These are phyloP conservation scores for Cutaneotrichosporon sp. DNA, from an alignment of 1,284 basidiomycete species.

Conservation along the genomic window DNA sequence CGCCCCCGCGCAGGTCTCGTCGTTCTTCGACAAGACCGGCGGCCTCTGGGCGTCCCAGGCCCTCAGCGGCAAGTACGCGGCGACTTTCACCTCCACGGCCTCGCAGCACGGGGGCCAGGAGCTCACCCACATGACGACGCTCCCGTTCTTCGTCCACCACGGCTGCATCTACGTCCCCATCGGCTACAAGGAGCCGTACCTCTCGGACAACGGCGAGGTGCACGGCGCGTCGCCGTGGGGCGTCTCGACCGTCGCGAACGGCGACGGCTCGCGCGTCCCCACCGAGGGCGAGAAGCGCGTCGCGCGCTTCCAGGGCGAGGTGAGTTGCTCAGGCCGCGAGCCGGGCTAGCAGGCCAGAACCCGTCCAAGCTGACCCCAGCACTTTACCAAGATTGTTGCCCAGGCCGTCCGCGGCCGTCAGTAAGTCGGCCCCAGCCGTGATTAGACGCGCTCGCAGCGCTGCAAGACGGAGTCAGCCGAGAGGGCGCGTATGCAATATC, in stretches of 20 bases:
- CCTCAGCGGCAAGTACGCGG: constrained; percentile 73
- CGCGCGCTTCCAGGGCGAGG: constrained; percentile 63
- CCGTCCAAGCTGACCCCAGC: constrained; percentile 31
- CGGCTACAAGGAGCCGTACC: constrained; percentile 66
- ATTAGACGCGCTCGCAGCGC: neutral
- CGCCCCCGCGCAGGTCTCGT: constrained; percentile 55
- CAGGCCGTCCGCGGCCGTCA: constrained; percentile 49
- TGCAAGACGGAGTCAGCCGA: constrained; percentile 10
- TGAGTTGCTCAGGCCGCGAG: no score
- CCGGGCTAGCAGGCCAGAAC: no score
- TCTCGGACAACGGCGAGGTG: constrained; percentile 64
- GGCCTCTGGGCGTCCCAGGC: constrained; percentile 68
- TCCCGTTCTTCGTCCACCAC: constrained; percentile 79
- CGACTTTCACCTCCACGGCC: constrained; percentile 44
- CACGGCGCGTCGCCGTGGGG: constrained; percentile 70
- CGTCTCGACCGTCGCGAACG: constrained; percentile 67
- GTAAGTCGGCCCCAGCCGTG: constrained; percentile 26
- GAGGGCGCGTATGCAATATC: constrained; percentile 13
- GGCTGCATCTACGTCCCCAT: constrained; percentile 65
- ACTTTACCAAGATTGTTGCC: constrained; percentile 47
- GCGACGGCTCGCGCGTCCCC: constrained; percentile 65
- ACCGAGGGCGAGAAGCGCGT: constrained; percentile 65
- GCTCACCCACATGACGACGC: constrained; percentile 63
- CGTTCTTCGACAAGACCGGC: constrained; percentile 73
- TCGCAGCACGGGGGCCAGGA: constrained; percentile 55